phyloP scores from a whole-genome alignment of 257 asterid genomes.

The Pogostemon cablin region DNA sequence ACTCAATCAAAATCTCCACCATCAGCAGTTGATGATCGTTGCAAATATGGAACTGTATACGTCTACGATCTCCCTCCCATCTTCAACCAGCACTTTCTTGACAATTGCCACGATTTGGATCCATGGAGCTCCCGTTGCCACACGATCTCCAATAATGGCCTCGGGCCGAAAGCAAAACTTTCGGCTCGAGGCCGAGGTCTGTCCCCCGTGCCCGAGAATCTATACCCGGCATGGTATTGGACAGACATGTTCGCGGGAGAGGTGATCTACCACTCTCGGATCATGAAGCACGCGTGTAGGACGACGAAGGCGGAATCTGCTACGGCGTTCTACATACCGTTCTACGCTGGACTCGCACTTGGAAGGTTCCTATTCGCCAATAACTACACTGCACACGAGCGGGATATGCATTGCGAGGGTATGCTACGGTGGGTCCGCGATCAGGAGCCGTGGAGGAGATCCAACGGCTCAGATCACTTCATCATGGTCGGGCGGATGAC shows the following conservation, averaged over 20 bases:
- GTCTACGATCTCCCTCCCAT: slow-evolving; percentile 62
- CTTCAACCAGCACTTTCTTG: slow-evolving; percentile 51
- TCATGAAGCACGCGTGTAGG: slow-evolving; percentile 49
- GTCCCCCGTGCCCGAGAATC: slow-evolving; percentile 43
- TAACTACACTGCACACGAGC: slow-evolving; percentile 40
- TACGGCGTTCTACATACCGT: slow-evolving; percentile 65
- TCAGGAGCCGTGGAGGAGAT: slow-evolving; percentile 46
- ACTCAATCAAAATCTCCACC: slow-evolving; percentile 27
- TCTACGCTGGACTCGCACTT: slow-evolving; percentile 60
- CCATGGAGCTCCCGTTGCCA: slow-evolving; percentile 70
- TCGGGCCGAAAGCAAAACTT: slow-evolving; percentile 49
- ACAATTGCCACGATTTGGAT: slow-evolving; percentile 50
- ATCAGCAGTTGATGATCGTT: background rate
- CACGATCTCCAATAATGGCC: slow-evolving; percentile 56
- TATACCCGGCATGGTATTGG: slow-evolving; percentile 60
- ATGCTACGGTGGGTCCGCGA: slow-evolving; percentile 47
- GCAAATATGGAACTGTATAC: slow-evolving; percentile 46
- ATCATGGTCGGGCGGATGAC: slow-evolving; percentile 61
- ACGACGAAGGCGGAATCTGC: slow-evolving; percentile 57
- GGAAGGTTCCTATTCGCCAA: slow-evolving; percentile 46
- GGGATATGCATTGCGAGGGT: slow-evolving; percentile 45
- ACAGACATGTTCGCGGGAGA: slow-evolving; percentile 69
- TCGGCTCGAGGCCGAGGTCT: background rate
- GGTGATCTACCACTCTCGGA: slow-evolving; percentile 50
- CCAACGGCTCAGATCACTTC: slow-evolving; percentile 66